Conservation (phyloP, 345 rosid species). For the Gossypium bickii region DNA sequence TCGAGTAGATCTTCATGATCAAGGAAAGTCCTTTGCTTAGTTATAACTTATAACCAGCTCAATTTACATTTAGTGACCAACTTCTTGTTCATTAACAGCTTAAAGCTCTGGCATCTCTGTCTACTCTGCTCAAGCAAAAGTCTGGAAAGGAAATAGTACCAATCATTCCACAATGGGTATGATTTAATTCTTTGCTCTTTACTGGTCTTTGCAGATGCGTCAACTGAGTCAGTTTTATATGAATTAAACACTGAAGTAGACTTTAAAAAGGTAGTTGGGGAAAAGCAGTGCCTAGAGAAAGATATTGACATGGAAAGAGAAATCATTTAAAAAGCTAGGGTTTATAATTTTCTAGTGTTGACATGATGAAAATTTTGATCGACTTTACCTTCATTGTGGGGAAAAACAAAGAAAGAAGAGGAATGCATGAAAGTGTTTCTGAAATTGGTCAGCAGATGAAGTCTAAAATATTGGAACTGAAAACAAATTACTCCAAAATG, state of each 20-base stretch:
- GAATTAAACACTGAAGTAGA: neutral
- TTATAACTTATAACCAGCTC: neutral
- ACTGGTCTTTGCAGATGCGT: neutral
- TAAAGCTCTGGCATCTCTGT: conserved; percentile 72
- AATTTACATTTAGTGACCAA: conserved; percentile 4
- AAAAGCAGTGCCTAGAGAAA: neutral
- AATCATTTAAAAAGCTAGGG: neutral
- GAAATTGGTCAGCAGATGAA: neutral
- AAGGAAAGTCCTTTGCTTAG: neutral
- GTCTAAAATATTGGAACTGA: neutral
- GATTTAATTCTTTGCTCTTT: conserved; percentile 15
- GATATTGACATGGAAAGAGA: neutral
- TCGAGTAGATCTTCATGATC: neutral
- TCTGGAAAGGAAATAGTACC: conserved; percentile 60
- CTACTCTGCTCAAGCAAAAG: conserved; percentile 62
- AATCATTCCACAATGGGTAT: conserved; percentile 91
- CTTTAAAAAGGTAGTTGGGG: neutral
- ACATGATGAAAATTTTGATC: neutral
- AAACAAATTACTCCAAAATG: neutral
- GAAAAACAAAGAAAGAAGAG: neutral
- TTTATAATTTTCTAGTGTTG: neutral
- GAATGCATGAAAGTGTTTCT: neutral
- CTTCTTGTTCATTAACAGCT: conserved; percentile 50
- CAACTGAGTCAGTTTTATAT: neutral
- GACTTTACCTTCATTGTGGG: neutral